These are phyloP conservation scores for Candida xiaguanensis DNA, from an alignment of 805 yeast species.

Conservation along the genomic window DNA sequence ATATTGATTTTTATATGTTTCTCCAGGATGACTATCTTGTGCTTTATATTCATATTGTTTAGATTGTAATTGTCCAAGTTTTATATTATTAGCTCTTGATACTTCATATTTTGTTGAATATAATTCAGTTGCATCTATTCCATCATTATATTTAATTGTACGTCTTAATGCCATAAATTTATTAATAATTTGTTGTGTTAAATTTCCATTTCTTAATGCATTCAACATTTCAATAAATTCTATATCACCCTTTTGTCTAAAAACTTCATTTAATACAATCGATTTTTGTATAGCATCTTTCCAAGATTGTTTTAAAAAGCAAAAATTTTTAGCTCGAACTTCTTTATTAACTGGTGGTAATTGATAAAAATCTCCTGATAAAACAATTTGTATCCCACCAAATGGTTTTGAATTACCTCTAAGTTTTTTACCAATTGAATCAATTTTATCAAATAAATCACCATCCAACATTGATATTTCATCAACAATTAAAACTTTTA, in stretches of 20 bases:
- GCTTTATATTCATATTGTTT: slow-evolving; percentile 37
- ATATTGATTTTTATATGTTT: slow-evolving; percentile 28
- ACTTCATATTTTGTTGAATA: slow-evolving; percentile 88
- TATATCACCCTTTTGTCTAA: slow-evolving; percentile 81
- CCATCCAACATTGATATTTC: slow-evolving; percentile 96
- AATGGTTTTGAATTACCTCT: slow-evolving; percentile 62
- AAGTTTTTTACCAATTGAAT: slow-evolving; percentile 58
- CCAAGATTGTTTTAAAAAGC: slow-evolving; percentile 81
- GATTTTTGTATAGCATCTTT: slow-evolving; percentile 56
- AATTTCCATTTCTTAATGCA: slow-evolving; percentile 69
- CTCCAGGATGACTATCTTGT: slow-evolving; percentile 25
- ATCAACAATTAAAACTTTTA: slow-evolving; percentile 77
- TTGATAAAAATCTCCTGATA: slow-evolving; percentile 96
- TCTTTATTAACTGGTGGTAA: slow-evolving; percentile 76
- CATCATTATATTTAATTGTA: slow-evolving; percentile 58
- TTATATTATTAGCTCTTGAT: slow-evolving; percentile 59
- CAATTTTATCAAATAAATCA: slow-evolving; percentile 67
- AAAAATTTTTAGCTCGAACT: slow-evolving; percentile 44
- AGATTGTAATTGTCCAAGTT: slow-evolving; percentile 44
- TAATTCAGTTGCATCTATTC: slow-evolving; percentile 83
- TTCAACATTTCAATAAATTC: slow-evolving; percentile 77
- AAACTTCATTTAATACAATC: slow-evolving; percentile 70
- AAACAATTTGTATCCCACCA: slow-evolving; percentile 88
- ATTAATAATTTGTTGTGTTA: slow-evolving; percentile 45
- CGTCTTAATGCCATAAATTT: slow-evolving; percentile 57